A percentile compares a stretch with the other conserved stretches of the same genome.
phyloP scores from a whole-genome alignment of 257 asterid genomes.

The Solanum habrochaites region DNA sequence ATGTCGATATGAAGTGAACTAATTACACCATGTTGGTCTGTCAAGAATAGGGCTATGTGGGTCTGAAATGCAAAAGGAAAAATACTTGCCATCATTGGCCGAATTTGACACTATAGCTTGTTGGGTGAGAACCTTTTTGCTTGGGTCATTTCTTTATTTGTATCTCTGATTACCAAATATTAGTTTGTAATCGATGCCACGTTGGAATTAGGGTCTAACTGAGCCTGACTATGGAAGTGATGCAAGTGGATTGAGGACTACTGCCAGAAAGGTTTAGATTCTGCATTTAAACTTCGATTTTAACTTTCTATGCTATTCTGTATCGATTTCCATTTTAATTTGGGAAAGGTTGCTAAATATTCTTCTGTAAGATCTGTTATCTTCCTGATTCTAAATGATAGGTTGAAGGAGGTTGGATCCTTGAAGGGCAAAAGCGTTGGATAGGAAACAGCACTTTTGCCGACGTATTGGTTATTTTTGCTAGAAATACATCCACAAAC shows the following conservation, averaged over 20 bases:
- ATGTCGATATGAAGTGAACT: background rate
- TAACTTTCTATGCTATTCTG: background rate
- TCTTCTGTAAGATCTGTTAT: background rate
- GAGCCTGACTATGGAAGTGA: conserved; percentile 98
- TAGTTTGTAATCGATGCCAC: conserved; percentile 1
- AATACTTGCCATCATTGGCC: conserved; percentile 83
- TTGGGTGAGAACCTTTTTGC: conserved; percentile 55
- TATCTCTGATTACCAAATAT: background rate
- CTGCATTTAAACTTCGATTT: background rate
- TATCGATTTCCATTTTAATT: background rate
- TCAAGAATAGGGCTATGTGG: conserved; percentile 69
- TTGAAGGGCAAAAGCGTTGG: conserved; percentile 98
- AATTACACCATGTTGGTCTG: conserved; percentile 1
- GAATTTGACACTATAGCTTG: conserved; percentile 58
- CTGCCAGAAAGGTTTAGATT: conserved; percentile 69
- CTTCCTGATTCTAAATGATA: conserved; percentile 7
- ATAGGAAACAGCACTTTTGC: conserved; percentile 98
- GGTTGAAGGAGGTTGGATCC: conserved; percentile 98
- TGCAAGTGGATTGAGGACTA: conserved; percentile 79
- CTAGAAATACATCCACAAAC: conserved; percentile 62
- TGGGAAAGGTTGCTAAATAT: background rate
- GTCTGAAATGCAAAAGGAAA: conserved; percentile 81
- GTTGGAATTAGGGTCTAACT: conserved; percentile 59
- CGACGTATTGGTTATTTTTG: conserved; percentile 71
- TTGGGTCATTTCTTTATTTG: background rate